Evolutionary conservation across 75 land plant species (phyloP).

Genomic region (Ceratopteris richardii): DNA sequence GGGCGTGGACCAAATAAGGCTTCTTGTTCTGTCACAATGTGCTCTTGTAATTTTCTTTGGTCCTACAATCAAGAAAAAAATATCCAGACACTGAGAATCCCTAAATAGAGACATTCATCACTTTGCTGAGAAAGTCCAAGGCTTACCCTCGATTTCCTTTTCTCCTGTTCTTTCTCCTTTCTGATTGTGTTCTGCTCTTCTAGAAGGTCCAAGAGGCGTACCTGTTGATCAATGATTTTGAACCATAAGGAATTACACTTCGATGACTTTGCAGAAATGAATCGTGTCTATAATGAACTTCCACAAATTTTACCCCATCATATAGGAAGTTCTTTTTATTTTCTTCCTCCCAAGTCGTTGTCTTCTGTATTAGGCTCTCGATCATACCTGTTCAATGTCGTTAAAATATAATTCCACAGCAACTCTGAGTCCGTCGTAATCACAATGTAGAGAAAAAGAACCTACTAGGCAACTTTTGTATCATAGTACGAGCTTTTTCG

Average conservation of each 20-base stretch:
- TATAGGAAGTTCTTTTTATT: slow-evolving; percentile 45
- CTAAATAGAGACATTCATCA: too few relatives aligned
- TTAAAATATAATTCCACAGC: not conserved
- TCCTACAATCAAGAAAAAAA: slow-evolving; percentile 30
- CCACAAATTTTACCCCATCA: slow-evolving; percentile 29
- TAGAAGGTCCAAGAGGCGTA: slow-evolving; percentile 29
- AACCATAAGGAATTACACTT: too few relatives aligned
- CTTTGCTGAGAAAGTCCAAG: too few relatives aligned
- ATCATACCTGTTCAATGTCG: slow-evolving; percentile 59
- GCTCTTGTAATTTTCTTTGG: slow-evolving; percentile 61
- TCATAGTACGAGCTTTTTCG: slow-evolving; percentile 51
- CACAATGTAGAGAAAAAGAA: not conserved
- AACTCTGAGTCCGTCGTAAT: too few relatives aligned
- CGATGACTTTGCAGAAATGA: too few relatives aligned
- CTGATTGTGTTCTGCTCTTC: slow-evolving; percentile 42
- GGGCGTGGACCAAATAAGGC: slow-evolving; percentile 53
- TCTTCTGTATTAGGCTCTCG: slow-evolving; percentile 44
- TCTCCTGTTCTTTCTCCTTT: slow-evolving; percentile 63
- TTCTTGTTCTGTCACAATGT: slow-evolving; percentile 54
- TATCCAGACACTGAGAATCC: too few relatives aligned
- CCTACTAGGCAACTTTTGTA: slow-evolving; percentile 57
- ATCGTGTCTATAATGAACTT: too few relatives aligned
- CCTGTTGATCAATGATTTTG: slow-evolving; percentile 21
- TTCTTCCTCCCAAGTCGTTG: slow-evolving; percentile 62
- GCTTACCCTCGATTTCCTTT: slow-evolving; percentile 49